Percentiles rank a stretch among this genome's conserved stretches.
phyloP scores from a whole-genome alignment of 176 grass and related monocot species.

The Ampelocalamus luodianensis region DNA sequence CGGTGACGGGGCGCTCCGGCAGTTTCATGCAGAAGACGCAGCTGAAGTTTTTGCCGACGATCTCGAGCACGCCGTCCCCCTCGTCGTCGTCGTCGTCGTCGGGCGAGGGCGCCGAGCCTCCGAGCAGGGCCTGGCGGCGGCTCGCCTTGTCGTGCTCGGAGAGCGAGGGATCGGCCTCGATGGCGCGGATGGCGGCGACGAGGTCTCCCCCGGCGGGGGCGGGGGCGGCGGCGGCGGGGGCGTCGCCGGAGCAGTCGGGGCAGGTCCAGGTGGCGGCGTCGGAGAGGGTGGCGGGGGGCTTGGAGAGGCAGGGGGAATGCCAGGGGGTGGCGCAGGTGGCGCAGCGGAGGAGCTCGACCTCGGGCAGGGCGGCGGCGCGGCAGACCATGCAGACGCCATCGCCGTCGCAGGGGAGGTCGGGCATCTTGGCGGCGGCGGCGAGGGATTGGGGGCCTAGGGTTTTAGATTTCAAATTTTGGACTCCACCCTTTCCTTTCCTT shows the following conservation, averaged over 20 bases:
- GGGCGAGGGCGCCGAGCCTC: conserved; percentile 12
- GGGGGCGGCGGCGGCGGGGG: background rate
- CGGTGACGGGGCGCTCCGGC: conserved; percentile 89
- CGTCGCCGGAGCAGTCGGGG: conserved; percentile 69
- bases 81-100: conserved; percentile 20
- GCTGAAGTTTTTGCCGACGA: conserved; percentile 66
- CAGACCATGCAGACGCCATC: conserved; percentile 90
- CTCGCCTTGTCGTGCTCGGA: conserved; percentile 77
- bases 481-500: no score
- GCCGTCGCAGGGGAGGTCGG: conserved; percentile 87
- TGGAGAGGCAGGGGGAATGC: conserved; percentile 83
- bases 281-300: conserved; percentile 54
- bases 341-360: conserved; percentile 67
- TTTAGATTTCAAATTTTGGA: conserved; percentile 59
- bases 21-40: conserved; percentile 92
- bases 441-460: conserved; percentile 10
- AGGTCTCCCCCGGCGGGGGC: conserved; percentile 13
- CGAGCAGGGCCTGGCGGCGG: conserved; percentile 72
- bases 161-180: conserved; percentile 65
- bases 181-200: conserved; percentile 68
- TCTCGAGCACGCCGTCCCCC: conserved; percentile 43
- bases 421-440: conserved; percentile 47
- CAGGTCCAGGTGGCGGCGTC: conserved; percentile 67
- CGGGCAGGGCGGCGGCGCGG: conserved; percentile 42
- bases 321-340: conserved; percentile 79